These are phyloP conservation scores for Boletus tylopilopsis DNA, from an alignment of 768 basidiomycete species.

Conservation along the genomic window DNA sequence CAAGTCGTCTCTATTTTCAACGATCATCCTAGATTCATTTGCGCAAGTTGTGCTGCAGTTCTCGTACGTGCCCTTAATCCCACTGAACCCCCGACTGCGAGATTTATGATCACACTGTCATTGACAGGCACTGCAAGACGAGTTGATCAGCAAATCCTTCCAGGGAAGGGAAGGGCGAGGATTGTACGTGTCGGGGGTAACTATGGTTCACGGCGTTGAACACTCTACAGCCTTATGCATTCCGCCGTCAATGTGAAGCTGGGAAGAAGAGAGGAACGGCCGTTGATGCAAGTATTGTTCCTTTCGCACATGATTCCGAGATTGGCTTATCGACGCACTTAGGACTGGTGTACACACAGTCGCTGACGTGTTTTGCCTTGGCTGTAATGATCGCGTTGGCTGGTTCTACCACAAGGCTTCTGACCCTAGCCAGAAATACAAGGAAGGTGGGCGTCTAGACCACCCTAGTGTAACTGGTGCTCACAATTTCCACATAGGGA, in stretches of 20 bases:
- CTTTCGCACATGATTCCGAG: not conserved
- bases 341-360: conserved; percentile 83
- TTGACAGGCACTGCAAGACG: conserved; percentile 71
- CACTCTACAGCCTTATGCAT: conserved; percentile 58
- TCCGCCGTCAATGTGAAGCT: conserved; percentile 72
- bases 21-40: conserved; percentile 66
- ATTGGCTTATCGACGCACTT: conserved; percentile 5
- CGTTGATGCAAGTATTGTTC: conserved; percentile 51
- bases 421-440: conserved; percentile 77
- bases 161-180: conserved; percentile 80
- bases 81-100: not conserved
- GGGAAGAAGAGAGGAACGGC: conserved; percentile 70
- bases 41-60: conserved; percentile 64
- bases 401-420: conserved; percentile 84
- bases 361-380: conserved; percentile 74
- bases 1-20: conserved; percentile 60
- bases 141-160: conserved; percentile 81
- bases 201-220: conserved; percentile 1
- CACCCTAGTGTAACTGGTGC: not conserved
- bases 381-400: conserved; percentile 74
- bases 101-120: not conserved
- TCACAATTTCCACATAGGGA: conserved; percentile 43
- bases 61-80: conserved; percentile 51
- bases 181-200: conserved; percentile 48
- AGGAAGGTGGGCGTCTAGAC: conserved; percentile 55